Evolutionary conservation across 202 grass and related monocot species (phyloP), one percentile per base, ranked within the genome.

Genomic region (Tripidium arundinaceum): DNA sequence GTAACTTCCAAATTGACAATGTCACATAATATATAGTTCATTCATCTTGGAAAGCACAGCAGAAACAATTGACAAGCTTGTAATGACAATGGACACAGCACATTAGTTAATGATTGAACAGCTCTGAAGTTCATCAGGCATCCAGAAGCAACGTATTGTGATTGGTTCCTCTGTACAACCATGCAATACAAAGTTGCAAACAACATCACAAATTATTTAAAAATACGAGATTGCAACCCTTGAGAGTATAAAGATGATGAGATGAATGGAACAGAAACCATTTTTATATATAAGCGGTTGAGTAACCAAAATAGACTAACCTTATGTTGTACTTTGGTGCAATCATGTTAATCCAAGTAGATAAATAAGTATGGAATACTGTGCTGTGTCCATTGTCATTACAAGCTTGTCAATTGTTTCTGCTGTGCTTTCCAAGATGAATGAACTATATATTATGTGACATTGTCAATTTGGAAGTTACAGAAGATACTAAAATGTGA

Each of bases 201-300:
- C 57, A 72, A 33, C 11, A 63, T 47, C 55, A 72, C n/a, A 47
- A 33, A 68, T 79, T 57, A 79, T 68, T 79, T 29, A 62, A 66
- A 60, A 4, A 62, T 15, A 37, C 8, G 68, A 70, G 41, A 70
- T 24, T 33, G 34, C 19, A 37, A 46, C 19, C 33, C 54, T 46
- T 28, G 22, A 33, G 7, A 60, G 39, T 45, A 45, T 72, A 81
- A 27, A 57, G 22, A 68, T 36, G 36, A 42, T 46, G 6, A 58
- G 65, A 41, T 72, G 37, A 42, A 43, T 61, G 18, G 22, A 46
- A 6, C 19, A 63, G 27, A 72, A 62, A 47, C 4, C 68, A 46
- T 33, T 61, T 59, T 40, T 72, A 46, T 36, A 49, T 16, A 66
- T 11, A 50, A 37, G 69, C 33, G 22, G 15, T 47, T 47, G 39